A percentile compares a stretch with the other conserved stretches of the same genome.
Evolutionary conservation across 352 stramenopile species (phyloP).

Genomic region (Phytophthora colocasiae): DNA sequence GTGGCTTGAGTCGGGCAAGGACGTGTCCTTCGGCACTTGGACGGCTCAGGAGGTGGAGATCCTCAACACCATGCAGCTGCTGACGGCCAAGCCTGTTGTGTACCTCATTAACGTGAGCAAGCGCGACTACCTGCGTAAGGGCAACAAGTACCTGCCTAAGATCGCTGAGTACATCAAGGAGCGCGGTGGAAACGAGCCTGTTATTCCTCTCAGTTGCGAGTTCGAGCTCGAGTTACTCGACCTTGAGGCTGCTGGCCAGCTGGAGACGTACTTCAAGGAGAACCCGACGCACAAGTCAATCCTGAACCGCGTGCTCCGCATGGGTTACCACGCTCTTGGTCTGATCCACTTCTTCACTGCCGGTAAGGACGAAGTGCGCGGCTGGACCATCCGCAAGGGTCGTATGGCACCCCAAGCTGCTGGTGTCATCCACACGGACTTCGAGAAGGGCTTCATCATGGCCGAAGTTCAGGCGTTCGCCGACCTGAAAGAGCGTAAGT

Average conservation of each 20-base stretch:
- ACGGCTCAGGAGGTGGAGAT: slow-evolving; percentile 89
- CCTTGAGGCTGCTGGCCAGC: slow-evolving; percentile 64
- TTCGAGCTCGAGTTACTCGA: slow-evolving; percentile 97
- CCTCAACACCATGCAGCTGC: slow-evolving; percentile 92
- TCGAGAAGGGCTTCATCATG: slow-evolving; percentile 99
- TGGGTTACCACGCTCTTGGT: slow-evolving; percentile 97
- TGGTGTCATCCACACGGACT: slow-evolving; percentile 99
- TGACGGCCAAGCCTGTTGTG: slow-evolving; percentile 96
- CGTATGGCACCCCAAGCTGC: slow-evolving; percentile 97
- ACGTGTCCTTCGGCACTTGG: slow-evolving; percentile 93
- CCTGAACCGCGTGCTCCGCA: slow-evolving; percentile 98
- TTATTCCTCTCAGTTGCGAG: slow-evolving; percentile 98
- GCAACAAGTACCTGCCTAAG: slow-evolving; percentile 98
- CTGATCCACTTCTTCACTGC: slow-evolving; percentile 99
- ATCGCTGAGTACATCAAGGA: slow-evolving; percentile 98
- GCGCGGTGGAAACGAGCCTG: slow-evolving; percentile 95
- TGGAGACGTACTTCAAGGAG: slow-evolving; percentile 78
- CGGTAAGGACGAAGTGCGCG: slow-evolving; percentile 98
- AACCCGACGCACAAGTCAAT: slow-evolving; percentile 91
- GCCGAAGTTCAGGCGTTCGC: slow-evolving; percentile 90
- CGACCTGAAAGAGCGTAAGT: slow-evolving; percentile 91
- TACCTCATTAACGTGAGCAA: slow-evolving; percentile 99
- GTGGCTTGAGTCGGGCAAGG: slow-evolving; percentile 88
- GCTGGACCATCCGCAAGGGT: slow-evolving; percentile 99
- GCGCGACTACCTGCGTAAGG: slow-evolving; percentile 98